Base-by-base conservation (phyloP, 352 stramenopile genomes). In the Phytopythium delawarense region DNA sequence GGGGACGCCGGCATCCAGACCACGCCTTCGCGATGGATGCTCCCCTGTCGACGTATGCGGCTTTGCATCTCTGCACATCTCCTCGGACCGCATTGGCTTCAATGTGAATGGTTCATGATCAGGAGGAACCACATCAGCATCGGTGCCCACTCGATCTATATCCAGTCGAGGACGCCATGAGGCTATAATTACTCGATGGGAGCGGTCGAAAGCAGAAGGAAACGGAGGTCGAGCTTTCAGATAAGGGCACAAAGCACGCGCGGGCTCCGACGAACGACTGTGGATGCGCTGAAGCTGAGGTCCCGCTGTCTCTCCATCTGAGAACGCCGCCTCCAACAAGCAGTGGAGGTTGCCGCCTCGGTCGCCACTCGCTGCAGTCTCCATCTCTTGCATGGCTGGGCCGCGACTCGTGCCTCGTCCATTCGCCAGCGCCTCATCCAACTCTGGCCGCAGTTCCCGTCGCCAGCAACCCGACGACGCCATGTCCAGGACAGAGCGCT, bases 401-500 rank as follows among this genome's bases (percentile, higher is more conserved):
- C 32, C 61, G 23, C 64, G 68, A n/a, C 44, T 71, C 56, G 52
- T 52, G 16, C 54, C 72, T 56, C 37, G 52, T 18, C 35, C 65
- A 55, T 72, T 32, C 35, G 37, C 39, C 8, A 57, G 49, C 25
- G 25, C 45, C 30, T 30, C 58, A 61, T 57, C 56, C n/a, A 15
- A 39, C 54, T 28, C 15, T 34, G 59, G n/a, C 21, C 25, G 37
- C 54, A 32, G 23, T 15, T 42, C 7, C 34, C 55, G 39, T 46
- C 44, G 61, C 16, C 61, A 66, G 45, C 59, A 56, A 35, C 51
- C 65, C 34, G 66, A 73, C 34, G 59, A 55, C 13, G 46, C 48
- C 49, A 79, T 80, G 72, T 75, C 69, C 57, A 77, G 66, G 51
- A 63, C 66, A 34, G 66, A 75, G 16, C 60, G 70, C 54, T 61